phyloP scores from a whole-genome alignment of 225 moss, liverwort and hornwort genomes.

The Straminergon stramineum region DNA sequence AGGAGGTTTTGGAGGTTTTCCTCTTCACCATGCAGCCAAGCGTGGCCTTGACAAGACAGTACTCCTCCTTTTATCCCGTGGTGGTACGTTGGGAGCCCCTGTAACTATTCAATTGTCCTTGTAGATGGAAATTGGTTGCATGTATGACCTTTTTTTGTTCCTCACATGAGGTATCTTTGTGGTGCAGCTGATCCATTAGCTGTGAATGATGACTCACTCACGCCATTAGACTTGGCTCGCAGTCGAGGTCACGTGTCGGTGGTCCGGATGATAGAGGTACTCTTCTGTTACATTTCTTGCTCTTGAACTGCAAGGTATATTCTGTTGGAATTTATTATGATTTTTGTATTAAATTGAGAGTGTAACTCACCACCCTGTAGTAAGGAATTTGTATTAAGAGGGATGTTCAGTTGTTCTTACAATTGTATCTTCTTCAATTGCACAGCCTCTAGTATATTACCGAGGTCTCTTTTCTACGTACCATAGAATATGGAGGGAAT shows the following conservation, averaged over 20 bases:
- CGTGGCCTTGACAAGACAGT: conserved; percentile 95
- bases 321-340: not conserved
- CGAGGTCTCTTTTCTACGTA: not conserved
- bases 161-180: conserved; percentile 2
- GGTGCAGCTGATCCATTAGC: conserved; percentile 84
- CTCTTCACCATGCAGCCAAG: conserved; percentile 96
- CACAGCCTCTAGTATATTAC: not conserved
- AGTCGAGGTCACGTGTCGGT: conserved; percentile 61
- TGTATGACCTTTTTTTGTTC: not conserved
- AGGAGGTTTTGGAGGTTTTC: conserved; percentile 83
- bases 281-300: not conserved
- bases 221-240: conserved; percentile 90
- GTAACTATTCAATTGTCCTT: not conserved
- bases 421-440: not conserved
- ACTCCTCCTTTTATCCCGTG: conserved; percentile 65
- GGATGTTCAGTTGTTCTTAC: not conserved
- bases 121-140: not conserved
- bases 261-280: conserved; percentile 89
- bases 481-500: not conserved
- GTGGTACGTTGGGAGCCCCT: conserved; percentile 38
- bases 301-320: not conserved
- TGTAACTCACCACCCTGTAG: not conserved
- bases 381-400: not conserved
- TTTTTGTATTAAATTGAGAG: not conserved
- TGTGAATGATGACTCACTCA: conserved; percentile 74